phyloP scores from a whole-genome alignment of 305 asterid species.

The Fraxinus paxiana region DNA sequence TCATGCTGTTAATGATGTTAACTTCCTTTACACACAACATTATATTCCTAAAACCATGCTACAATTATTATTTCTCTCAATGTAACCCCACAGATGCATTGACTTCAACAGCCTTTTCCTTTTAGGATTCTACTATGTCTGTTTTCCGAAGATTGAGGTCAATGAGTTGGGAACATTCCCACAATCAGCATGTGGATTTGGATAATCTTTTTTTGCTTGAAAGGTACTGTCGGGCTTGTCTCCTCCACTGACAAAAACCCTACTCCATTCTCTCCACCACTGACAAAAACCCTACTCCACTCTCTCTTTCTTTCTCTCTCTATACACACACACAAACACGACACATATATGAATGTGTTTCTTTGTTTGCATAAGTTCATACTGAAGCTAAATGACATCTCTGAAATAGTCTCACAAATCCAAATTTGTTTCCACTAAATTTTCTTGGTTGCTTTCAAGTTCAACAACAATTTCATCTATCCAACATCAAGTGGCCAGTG shows the following conservation, averaged over 20 bases:
- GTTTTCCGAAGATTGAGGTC: constrained; percentile 34
- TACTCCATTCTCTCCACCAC: background rate
- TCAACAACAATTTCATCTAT: background rate
- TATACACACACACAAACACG: background rate
- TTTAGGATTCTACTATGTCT: constrained; percentile 29
- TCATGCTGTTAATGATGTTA: constrained; percentile 42
- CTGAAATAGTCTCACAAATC: background rate
- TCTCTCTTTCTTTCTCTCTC: background rate
- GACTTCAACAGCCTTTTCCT: constrained; percentile 23
- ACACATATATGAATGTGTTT: background rate
- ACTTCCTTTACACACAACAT: constrained; percentile 46
- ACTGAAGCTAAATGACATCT: background rate
- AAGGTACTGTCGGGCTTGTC: constrained; percentile 13
- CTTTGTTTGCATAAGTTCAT: background rate
- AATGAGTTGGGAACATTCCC: constrained; percentile 22
- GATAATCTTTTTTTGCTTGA: constrained; percentile 15
- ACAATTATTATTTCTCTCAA: constrained; percentile 9
- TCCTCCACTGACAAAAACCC: background rate
- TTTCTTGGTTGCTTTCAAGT: constrained; percentile 4
- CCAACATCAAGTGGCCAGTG: background rate
- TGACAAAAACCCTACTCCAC: background rate
- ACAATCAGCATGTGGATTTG: constrained; percentile 20
- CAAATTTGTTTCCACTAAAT: background rate
- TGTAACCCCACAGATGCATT: constrained; percentile 14
- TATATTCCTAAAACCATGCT: constrained; percentile 2